Conservation (phyloP, 1,139 yeast species). For the Lodderomyces pseudojiufengensis region DNA sequence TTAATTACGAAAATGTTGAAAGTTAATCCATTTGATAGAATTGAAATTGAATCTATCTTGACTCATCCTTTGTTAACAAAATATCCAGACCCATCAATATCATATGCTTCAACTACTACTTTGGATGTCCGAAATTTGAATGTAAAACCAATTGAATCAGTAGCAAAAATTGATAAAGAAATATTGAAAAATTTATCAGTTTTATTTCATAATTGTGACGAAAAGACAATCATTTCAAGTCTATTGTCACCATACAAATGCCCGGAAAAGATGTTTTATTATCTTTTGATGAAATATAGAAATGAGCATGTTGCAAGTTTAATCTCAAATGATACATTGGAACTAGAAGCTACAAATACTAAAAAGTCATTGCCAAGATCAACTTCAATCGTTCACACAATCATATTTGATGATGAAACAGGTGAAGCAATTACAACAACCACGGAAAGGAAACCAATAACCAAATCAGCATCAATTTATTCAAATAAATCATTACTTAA, state of each 20-base stretch:
- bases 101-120: constrained; percentile 15
- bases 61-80: constrained; percentile 76
- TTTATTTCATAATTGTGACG: constrained; percentile 84
- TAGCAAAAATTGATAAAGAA: constrained; percentile 69
- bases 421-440: constrained; percentile 23
- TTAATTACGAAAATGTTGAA: constrained; percentile 77
- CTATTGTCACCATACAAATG: constrained; percentile 59
- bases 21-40: constrained; percentile 76
- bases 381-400: constrained; percentile 46
- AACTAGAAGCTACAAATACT: constrained; percentile 16
- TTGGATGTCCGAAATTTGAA: constrained; percentile 28
- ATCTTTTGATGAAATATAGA: constrained; percentile 76
- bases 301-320: constrained; percentile 54
- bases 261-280: constrained; percentile 88
- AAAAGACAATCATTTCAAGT: constrained; percentile 54
- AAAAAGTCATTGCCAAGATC: constrained; percentile 39
- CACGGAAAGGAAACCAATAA: constrained; percentile 17
- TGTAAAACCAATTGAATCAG: constrained; percentile 47
- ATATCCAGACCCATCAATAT: constrained; percentile 47
- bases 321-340: constrained; percentile 16
- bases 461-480: constrained; percentile 20
- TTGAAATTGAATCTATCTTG: constrained; percentile 68
- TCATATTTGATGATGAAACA: constrained; percentile 25
- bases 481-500: constrained; percentile 18
- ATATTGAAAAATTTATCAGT: constrained; percentile 83